phyloP scores from a whole-genome alignment of 768 basidiomycete genomes.

The Amanita jacksonii region DNA sequence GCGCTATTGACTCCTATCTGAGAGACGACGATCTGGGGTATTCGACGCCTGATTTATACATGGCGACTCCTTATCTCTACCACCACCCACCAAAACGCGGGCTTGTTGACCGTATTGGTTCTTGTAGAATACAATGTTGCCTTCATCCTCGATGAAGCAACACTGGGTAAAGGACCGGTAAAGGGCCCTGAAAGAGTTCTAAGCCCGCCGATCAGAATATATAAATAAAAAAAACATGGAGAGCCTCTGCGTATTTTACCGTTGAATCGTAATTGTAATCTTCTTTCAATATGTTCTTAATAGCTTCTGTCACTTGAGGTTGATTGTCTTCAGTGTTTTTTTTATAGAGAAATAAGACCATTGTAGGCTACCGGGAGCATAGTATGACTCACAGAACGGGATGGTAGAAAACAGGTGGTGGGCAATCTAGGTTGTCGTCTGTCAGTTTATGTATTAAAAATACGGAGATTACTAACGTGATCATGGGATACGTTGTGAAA shows the following conservation, averaged over 20 bases:
- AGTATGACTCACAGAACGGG: constrained; percentile 33
- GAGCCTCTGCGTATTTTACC: constrained; percentile 25
- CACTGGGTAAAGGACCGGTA: constrained; percentile 54
- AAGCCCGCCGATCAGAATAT: constrained; percentile 7
- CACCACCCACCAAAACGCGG: constrained; percentile 20
- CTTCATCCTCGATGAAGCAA: constrained; percentile 55
- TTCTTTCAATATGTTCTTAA: constrained; percentile 43
- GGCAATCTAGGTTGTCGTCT: constrained; percentile 28
- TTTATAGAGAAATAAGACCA: constrained; percentile 13
- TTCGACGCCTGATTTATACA: no score
- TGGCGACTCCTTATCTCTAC: no score
- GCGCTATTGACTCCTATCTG: no score
- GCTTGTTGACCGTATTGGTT: constrained; percentile 36
- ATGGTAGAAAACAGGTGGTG: constrained; percentile 54
- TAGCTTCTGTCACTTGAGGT: constrained; percentile 42
- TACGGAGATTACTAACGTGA: constrained; percentile 29
- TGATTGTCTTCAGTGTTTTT: no score
- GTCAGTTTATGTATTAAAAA: constrained; percentile 7
- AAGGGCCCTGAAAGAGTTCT: constrained; percentile 51
- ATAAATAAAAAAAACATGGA: neutral
- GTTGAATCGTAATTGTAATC: constrained; percentile 57
- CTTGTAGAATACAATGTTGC: constrained; percentile 54
- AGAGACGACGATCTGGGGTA: no score
- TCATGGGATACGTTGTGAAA: constrained; percentile 46
- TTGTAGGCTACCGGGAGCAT: neutral